Evolutionary conservation across 2,329 filamentous ascomycete species (phyloP), one percentile per base, ranked within the genome.

Genomic region (Dryadomyces quercivorus): DNA sequence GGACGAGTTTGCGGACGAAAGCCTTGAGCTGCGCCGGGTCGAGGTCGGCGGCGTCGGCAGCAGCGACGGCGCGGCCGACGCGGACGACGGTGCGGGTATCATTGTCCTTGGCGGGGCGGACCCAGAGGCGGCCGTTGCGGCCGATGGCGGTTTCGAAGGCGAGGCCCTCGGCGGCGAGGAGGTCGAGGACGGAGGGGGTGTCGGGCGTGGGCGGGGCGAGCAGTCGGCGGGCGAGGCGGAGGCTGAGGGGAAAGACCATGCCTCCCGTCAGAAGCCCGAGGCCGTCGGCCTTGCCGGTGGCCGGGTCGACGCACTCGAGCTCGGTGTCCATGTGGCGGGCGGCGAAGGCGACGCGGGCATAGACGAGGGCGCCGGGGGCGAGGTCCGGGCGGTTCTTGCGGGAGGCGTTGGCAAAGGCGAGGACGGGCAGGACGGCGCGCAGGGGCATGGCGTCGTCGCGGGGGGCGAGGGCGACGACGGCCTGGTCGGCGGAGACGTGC

Each of bases 71-170:
- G 61, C 81, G 81, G 1, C 91, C 92, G 55, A 97, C 86, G 1
- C 82, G 78, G 58, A 95, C 72, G 8, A 90, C 84, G 36, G 82
- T 83, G 43, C 56, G 56, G 16, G 42, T 18, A 42, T 85, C 72
- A 1, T 18, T 18, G 21, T 34, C 12, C 20, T 20, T 44, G 38
- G 50, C n/a, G 20, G 50, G 90, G 64, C 92, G 84, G 15, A 97
- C 86, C 90, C 93, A 97, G 21, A 97, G 80, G 67, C 82, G 85
- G 44, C 93, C 93, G 68, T 98, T 98, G 64, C 89, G 81, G 18
- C 93, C 93, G 9, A 95, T 87, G 0, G 92, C 92, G 57, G 94
- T 87, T 74, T 98, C 93, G 67, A 97, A 98, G 20, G 86, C 83
- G 15, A 95, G 70, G 53, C 88, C 92, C 56, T 84, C 83, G 3